These are phyloP conservation scores for Chlorella sorokiniana DNA, from an alignment of 139 green algal genomes.

Conservation along the genomic window DNA sequence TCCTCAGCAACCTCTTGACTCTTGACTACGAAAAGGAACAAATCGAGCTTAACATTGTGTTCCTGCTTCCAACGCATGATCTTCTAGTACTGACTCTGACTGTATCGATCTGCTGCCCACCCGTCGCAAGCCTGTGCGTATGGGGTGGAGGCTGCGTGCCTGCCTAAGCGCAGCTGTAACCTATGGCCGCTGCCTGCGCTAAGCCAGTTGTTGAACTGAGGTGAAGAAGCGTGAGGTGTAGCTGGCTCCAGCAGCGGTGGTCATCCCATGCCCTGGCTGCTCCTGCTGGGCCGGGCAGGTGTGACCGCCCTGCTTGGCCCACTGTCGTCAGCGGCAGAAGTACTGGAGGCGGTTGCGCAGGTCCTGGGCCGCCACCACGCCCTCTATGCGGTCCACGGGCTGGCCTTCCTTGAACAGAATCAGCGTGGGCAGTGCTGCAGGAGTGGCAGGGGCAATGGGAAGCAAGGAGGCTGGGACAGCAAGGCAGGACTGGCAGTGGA, in stretches of 20 bases:
- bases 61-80: not conserved
- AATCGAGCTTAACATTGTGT: not conserved
- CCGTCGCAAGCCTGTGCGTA: too few relatives aligned
- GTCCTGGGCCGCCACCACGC: conserved; percentile 20
- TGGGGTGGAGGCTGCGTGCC: too few relatives aligned
- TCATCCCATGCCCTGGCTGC: not conserved
- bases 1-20: too few relatives aligned
- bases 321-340: not conserved
- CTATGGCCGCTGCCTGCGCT: too few relatives aligned
- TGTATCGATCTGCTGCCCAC: too few relatives aligned
- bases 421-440: conserved; percentile 71
- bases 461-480: too few relatives aligned
- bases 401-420: conserved; percentile 72
- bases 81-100: not conserved
- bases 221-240: too few relatives aligned
- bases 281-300: not conserved
- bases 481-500: too few relatives aligned
- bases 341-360: conserved; percentile 8
- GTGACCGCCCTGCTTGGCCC: not conserved
- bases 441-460: not conserved
- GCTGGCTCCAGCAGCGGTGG: too few relatives aligned
- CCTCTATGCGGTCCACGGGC: conserved; percentile 67
- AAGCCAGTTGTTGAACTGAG: too few relatives aligned
- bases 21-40: too few relatives aligned
- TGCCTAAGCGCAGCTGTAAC: too few relatives aligned